phyloP scores from a whole-genome alignment of 495 filamentous ascomycete species.

The Ramalina peruviana region DNA sequence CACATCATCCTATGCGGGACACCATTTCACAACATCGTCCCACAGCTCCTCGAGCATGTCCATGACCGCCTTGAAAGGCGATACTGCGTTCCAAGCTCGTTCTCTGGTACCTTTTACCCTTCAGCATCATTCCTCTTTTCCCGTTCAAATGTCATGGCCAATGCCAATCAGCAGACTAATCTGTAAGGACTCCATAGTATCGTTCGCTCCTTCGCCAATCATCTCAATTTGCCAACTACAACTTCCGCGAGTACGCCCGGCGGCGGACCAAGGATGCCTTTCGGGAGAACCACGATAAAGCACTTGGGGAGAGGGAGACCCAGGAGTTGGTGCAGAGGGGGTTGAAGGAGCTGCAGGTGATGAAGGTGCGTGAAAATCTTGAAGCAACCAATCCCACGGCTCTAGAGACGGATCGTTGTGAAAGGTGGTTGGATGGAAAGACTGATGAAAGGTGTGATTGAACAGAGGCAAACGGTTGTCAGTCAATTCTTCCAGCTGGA shows the following conservation, averaged over 20 bases:
- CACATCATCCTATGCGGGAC: too few species aligned
- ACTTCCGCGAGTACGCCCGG: conserved; percentile 92
- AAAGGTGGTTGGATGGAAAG: not conserved
- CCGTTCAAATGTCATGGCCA: not conserved
- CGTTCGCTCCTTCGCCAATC: conserved; percentile 82
- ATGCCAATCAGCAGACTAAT: not conserved
- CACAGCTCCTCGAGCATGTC: conserved; percentile 13
- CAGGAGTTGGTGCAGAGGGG: conserved; percentile 86
- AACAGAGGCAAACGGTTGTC: conserved; percentile 83
- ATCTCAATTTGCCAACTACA: conserved; percentile 80
- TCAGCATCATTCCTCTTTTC: not conserved
- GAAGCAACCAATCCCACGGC: not conserved
- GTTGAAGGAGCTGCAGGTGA: conserved; percentile 68
- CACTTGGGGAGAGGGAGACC: conserved; percentile 57
- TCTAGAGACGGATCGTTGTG: not conserved
- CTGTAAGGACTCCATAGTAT: conserved; percentile 41
- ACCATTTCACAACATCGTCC: too few species aligned
- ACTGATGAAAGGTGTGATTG: conserved; percentile 1
- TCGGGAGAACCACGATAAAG: conserved; percentile 49
- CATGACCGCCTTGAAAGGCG: conserved; percentile 40
- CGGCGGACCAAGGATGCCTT: conserved; percentile 82
- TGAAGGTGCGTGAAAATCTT: conserved; percentile 58
- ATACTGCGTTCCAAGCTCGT: conserved; percentile 55
- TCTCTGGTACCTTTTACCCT: conserved; percentile 43
- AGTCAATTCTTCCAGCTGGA: conserved; percentile 93